Evolutionary conservation across 1,284 basidiomycete species (phyloP).

Genomic region (Vanrija pseudolonga): DNA sequence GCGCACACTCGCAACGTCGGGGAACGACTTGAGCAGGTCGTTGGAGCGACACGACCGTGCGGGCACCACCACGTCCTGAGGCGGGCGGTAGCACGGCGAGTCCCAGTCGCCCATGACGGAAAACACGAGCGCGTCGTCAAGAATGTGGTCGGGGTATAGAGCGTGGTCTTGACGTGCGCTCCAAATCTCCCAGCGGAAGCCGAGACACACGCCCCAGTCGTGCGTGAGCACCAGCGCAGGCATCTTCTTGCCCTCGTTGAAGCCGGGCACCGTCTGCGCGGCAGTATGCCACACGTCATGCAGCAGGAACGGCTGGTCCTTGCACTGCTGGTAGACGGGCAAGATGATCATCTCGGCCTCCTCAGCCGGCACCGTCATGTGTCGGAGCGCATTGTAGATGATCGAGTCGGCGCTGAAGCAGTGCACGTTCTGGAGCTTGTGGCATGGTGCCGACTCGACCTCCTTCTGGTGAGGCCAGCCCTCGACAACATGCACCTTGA

Average conservation of each 20-base stretch:
- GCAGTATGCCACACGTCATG: conserved; percentile 48
- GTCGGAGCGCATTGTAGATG: conserved; percentile 43
- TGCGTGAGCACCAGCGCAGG: conserved; percentile 49
- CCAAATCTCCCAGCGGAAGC: conserved; percentile 49
- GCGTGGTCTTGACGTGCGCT: conserved; percentile 25
- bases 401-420: conserved; percentile 49
- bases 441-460: conserved; percentile 39
- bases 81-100: conserved; percentile 45
- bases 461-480: conserved; percentile 34
- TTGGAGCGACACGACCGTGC: conserved; percentile 40
- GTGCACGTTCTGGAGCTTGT: conserved; percentile 39
- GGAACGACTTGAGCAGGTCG: conserved; percentile 35
- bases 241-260: conserved; percentile 30
- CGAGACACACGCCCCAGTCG: conserved; percentile 51
- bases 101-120: conserved; percentile 49
- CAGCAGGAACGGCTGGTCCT: conserved; percentile 33
- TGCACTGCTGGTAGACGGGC: conserved; percentile 50
- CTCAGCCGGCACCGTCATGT: conserved; percentile 42
- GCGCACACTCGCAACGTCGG: conserved; percentile 27
- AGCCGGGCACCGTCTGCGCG: conserved; percentile 36
- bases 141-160: conserved; percentile 41
- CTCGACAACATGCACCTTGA: conserved; percentile 45
- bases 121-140: conserved; percentile 43
- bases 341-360: conserved; percentile 51
- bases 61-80: conserved; percentile 49